A percentile compares a stretch with the other conserved stretches of the same genome.
phyloP scores from a whole-genome alignment of 257 asterid genomes.

The Paraleonurus japonicus region DNA sequence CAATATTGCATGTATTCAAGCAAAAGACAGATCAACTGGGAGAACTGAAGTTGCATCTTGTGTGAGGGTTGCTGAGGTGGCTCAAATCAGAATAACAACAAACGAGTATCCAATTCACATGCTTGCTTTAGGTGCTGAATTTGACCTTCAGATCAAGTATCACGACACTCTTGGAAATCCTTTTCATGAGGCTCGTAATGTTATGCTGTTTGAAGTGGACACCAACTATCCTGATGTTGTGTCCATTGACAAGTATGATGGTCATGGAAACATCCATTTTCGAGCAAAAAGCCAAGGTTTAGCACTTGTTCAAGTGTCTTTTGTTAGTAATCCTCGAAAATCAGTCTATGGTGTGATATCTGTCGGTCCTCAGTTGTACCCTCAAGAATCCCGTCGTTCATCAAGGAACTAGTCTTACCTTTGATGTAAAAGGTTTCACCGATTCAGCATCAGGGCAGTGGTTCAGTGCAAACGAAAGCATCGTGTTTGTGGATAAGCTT shows the following conservation, averaged over 20 bases:
- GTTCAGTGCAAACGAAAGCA: constrained; percentile 66
- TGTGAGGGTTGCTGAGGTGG: constrained; percentile 77
- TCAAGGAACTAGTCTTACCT: constrained; percentile 58
- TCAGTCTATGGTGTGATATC: constrained; percentile 62
- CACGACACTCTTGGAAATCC: constrained; percentile 72
- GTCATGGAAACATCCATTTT: constrained; percentile 49
- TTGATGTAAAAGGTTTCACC: constrained; percentile 52
- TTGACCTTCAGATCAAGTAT: constrained; percentile 58
- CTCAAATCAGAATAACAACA: constrained; percentile 60
- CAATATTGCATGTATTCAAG: constrained; percentile 75
- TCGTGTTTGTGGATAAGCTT: constrained; percentile 45
- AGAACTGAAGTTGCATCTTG: constrained; percentile 86
- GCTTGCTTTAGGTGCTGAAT: constrained; percentile 63
- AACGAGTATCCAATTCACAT: constrained; percentile 50
- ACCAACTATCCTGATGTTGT: constrained; percentile 72
- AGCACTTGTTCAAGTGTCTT: constrained; percentile 63
- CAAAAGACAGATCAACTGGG: constrained; percentile 69
- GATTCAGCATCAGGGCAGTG: constrained; percentile 61
- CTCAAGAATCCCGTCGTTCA: constrained; percentile 64
- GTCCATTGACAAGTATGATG: constrained; percentile 38
- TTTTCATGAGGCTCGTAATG: constrained; percentile 72
- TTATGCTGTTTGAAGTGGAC: constrained; percentile 59
- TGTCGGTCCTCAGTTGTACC: constrained; percentile 71
- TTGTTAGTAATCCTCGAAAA: constrained; percentile 48
- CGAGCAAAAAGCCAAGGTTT: constrained; percentile 57